Percentiles rank a stretch among this genome's conserved stretches.
Evolutionary conservation across 208 protist species (phyloP).

Genomic region (Wallacemonas rigidus): DNA sequence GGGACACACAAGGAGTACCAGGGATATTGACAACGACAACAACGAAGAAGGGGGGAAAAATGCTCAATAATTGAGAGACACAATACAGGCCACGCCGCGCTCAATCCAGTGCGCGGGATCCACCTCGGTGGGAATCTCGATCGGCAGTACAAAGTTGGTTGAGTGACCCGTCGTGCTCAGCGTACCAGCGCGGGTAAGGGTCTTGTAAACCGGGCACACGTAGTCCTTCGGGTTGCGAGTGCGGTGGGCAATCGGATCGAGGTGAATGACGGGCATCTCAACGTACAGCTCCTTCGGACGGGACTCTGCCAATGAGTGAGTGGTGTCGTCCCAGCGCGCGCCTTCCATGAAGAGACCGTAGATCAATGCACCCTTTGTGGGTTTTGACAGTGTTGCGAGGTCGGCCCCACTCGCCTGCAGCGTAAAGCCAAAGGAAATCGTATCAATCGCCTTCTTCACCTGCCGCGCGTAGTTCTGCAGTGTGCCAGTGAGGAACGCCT

Average conservation of each 20-base stretch:
- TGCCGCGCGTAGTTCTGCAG: conserved; percentile 97
- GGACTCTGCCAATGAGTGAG: conserved; percentile 90
- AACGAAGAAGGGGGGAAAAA: conserved; percentile 14
- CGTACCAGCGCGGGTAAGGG: conserved; percentile 92
- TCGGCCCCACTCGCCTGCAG: conserved; percentile 41
- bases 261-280: conserved; percentile 92
- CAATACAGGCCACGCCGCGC: conserved; percentile 90
- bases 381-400: conserved; percentile 17
- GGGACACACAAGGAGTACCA: not conserved
- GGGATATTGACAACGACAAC: not conserved
- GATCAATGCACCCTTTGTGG: conserved; percentile 83
- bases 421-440: conserved; percentile 93
- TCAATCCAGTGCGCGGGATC: conserved; percentile 94
- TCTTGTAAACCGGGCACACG: conserved; percentile 98
- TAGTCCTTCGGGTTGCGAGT: conserved; percentile 72
- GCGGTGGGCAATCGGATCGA: conserved; percentile 84
- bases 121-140: conserved; percentile 92
- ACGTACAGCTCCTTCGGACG: conserved; percentile 95
- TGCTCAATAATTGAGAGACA: conserved; percentile 86
- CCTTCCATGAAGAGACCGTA: conserved; percentile 97
- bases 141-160: conserved; percentile 97
- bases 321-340: conserved; percentile 90
- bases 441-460: conserved; percentile 95
- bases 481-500: conserved; percentile 96
- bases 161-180: conserved; percentile 98